Evolutionary conservation across 495 filamentous ascomycete genomes (phyloP).

Genomic region (Neurospora sp.): DNA sequence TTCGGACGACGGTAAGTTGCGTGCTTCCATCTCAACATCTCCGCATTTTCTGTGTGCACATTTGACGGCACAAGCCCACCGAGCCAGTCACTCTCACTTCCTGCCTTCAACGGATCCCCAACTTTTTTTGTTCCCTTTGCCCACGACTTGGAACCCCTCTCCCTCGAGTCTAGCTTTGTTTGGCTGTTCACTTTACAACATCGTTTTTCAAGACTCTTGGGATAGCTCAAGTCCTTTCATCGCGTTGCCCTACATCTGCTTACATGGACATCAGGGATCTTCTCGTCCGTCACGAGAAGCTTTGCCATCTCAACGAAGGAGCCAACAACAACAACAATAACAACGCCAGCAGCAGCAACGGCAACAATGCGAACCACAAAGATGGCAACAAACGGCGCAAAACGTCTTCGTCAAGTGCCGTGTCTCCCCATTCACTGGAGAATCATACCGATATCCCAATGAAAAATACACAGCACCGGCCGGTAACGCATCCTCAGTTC

Average conservation of each 20-base stretch:
- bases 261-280: conserved; percentile 56
- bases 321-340: background rate
- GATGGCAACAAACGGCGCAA: conserved; percentile 37
- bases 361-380: conserved; percentile 33
- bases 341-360: conserved; percentile 32
- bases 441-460: conserved; percentile 33
- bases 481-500: conserved; percentile 20
- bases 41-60: background rate
- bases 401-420: conserved; percentile 29
- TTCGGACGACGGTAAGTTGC: conserved; percentile 45
- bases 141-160: background rate
- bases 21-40: conserved; percentile 1
- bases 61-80: background rate
- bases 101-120: conserved; percentile 4
- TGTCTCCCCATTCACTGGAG: conserved; percentile 27
- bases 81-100: conserved; percentile 3
- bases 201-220: background rate
- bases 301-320: conserved; percentile 58
- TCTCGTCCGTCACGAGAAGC: conserved; percentile 61
- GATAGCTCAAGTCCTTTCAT: background rate
- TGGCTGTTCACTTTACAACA: background rate
- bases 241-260: conserved; percentile 26
- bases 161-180: background rate
- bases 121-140: conserved; percentile 4
- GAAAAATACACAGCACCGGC: conserved; percentile 28